Evolutionary conservation across 208 protist genomes (phyloP).

Genomic region (Endotrypanum monterogeii): DNA sequence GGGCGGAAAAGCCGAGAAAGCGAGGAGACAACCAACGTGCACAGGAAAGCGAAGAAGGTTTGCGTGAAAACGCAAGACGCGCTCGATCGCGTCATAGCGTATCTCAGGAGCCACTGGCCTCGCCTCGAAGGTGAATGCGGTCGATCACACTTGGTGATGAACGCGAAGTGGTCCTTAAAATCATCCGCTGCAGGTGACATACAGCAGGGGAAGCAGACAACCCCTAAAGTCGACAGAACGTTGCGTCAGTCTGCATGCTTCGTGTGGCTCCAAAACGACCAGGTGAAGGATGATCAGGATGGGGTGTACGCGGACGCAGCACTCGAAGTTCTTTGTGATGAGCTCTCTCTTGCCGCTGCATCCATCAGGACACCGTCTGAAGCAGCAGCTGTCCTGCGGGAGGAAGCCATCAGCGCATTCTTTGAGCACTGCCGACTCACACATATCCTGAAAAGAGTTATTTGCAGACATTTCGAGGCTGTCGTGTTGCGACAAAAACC

Average conservation of each 20-base stretch:
- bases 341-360: conserved; percentile 33
- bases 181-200: background rate
- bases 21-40: background rate
- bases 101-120: conserved; percentile 8
- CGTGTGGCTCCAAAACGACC: conserved; percentile 24
- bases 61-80: background rate
- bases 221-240: background rate
- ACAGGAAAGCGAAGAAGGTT: background rate
- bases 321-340: conserved; percentile 38
- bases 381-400: conserved; percentile 13
- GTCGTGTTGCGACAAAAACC: background rate
- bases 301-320: conserved; percentile 32
- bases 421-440: conserved; percentile 19
- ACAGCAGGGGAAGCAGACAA: background rate
- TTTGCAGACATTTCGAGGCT: background rate
- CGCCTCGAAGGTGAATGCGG: background rate
- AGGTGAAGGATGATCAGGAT: background rate
- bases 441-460: background rate
- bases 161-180: conserved; percentile 6
- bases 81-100: conserved; percentile 4
- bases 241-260: conserved; percentile 3
- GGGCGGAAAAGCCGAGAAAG: background rate
- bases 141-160: conserved; percentile 9
- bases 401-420: conserved; percentile 23
- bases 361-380: background rate